Conservation (phyloP, 2,329 filamentous ascomycete genomes). For the Fusarium torreyae region DNA sequence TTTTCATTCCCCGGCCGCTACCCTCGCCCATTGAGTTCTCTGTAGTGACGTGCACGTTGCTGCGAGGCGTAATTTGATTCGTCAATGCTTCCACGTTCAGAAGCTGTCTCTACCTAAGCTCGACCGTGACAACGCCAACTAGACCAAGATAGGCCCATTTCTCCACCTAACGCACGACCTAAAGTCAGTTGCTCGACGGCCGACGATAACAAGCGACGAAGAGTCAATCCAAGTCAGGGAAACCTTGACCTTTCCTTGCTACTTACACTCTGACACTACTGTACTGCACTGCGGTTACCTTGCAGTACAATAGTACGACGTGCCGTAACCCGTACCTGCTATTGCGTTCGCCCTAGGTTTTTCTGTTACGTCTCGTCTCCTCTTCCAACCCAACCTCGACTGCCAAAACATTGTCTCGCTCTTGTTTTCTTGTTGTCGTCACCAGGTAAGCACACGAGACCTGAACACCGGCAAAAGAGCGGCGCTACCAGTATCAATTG, state of each 20-base stretch:
- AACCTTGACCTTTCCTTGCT: conserved; percentile 20
- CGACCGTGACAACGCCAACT: conserved; percentile 20
- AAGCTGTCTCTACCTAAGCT: conserved; percentile 39
- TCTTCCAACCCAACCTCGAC: conserved; percentile 27
- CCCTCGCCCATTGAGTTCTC: conserved; percentile 26
- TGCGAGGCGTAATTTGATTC: conserved; percentile 24
- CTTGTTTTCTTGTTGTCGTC: conserved; percentile 14
- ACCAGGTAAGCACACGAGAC: conserved; percentile 42
- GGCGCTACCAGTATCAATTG: conserved; percentile 12
- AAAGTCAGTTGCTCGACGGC: conserved; percentile 25
- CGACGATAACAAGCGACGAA: conserved; percentile 31
- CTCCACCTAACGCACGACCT: conserved; percentile 33
- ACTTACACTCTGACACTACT: conserved; percentile 3
- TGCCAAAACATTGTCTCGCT: conserved; percentile 28
- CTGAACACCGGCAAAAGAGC: conserved; percentile 9
- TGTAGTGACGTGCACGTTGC: conserved; percentile 43
- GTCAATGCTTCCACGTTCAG: conserved; percentile 31
- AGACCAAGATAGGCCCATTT: conserved; percentile 19
- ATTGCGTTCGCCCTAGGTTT: conserved; percentile 19
- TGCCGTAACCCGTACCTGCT: conserved; percentile 13
- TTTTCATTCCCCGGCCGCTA: conserved; percentile 8
- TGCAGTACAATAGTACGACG: conserved; percentile 17
- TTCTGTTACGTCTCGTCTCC: conserved; percentile 26
- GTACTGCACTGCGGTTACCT: conserved; percentile 4
- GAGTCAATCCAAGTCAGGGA: conserved; percentile 28